phyloP scores from a whole-genome alignment of 441 rosid species.

The Theobroma grandiflorum region DNA sequence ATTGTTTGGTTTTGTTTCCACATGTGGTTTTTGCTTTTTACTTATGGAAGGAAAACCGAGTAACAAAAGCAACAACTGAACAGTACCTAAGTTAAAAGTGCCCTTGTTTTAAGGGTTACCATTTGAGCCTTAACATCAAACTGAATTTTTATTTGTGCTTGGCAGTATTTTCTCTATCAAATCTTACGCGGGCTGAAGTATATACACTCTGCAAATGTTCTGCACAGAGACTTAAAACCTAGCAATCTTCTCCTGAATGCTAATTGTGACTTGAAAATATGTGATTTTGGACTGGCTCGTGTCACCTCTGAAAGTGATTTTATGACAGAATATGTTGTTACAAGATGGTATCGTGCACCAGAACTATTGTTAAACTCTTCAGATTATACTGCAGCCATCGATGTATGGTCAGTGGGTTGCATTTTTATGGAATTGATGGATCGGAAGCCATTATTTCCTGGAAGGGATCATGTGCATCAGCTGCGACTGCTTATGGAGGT shows the following conservation, averaged over 20 bases:
- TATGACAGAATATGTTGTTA: slow-evolving; percentile 86
- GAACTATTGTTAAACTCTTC: slow-evolving; percentile 80
- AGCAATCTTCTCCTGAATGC: slow-evolving; percentile 78
- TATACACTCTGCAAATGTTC: slow-evolving; percentile 89
- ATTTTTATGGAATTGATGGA: slow-evolving; percentile 82
- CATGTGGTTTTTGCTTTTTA: not conserved
- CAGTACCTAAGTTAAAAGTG: not conserved
- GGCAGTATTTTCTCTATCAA: slow-evolving; percentile 87
- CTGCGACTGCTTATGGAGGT: slow-evolving; percentile 85
- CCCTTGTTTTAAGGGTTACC: not conserved
- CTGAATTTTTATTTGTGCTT: slow-evolving; percentile 22
- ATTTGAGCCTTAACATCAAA: slow-evolving; percentile 18
- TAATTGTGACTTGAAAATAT: slow-evolving; percentile 77
- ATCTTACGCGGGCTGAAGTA: slow-evolving; percentile 87
- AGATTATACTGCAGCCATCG: slow-evolving; percentile 82
- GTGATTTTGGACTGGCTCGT: slow-evolving; percentile 89
- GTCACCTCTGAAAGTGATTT: slow-evolving; percentile 74
- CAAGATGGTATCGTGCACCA: slow-evolving; percentile 95
- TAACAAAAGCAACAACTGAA: not conserved
- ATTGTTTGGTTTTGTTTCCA: not conserved
- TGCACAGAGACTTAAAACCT: slow-evolving; percentile 92
- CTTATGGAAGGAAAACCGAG: not conserved
- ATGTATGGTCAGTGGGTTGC: slow-evolving; percentile 96
- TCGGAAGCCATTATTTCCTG: slow-evolving; percentile 82
- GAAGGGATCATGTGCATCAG: slow-evolving; percentile 82